Conservation (phyloP, 2,329 filamentous ascomycete genomes). For the Colletotrichum tamarilloi region DNA sequence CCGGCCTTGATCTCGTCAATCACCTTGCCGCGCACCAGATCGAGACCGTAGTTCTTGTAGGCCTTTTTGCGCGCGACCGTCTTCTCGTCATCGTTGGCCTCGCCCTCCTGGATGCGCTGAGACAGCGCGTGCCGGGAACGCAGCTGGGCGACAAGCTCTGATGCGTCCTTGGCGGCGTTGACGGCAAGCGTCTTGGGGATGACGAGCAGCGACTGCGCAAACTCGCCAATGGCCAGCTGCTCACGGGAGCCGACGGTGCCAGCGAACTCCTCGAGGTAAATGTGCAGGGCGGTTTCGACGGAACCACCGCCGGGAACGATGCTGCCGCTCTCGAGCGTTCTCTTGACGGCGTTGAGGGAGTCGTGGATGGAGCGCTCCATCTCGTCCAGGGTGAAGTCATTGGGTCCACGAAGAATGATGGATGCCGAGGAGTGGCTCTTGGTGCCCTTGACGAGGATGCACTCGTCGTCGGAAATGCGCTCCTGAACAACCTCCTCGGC, state of each 20-base stretch:
- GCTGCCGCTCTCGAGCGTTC: constrained; percentile 94
- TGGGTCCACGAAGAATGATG: constrained; percentile 93
- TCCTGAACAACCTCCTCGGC: constrained; percentile 98
- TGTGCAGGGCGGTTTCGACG: constrained; percentile 98
- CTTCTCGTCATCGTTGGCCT: constrained; percentile 87
- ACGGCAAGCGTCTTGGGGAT: constrained; percentile 97
- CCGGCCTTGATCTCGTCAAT: constrained; percentile 94
- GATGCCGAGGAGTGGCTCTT: constrained; percentile 95
- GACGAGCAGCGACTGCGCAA: constrained; percentile 91
- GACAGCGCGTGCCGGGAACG: constrained; percentile 94
- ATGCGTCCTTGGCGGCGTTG: constrained; percentile 96
- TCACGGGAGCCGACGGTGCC: constrained; percentile 97
- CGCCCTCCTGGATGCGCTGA: constrained; percentile 90
- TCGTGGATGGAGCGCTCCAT: constrained; percentile 99
- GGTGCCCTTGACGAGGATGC: constrained; percentile 95
- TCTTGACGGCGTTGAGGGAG: constrained; percentile 95
- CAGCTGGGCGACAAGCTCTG: constrained; percentile 94
- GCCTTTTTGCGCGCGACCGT: constrained; percentile 91
- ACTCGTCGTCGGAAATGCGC: constrained; percentile 98
- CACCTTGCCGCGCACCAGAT: constrained; percentile 88
- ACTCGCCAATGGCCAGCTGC: constrained; percentile 97
- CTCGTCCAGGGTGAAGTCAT: constrained; percentile 97
- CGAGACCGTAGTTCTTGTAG: constrained; percentile 98
- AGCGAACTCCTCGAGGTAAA: constrained; percentile 98
- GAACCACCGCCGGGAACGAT: constrained; percentile 97